phyloP scores from a whole-genome alignment of 2,329 filamentous ascomycete genomes.

The Cercospora sp. region DNA sequence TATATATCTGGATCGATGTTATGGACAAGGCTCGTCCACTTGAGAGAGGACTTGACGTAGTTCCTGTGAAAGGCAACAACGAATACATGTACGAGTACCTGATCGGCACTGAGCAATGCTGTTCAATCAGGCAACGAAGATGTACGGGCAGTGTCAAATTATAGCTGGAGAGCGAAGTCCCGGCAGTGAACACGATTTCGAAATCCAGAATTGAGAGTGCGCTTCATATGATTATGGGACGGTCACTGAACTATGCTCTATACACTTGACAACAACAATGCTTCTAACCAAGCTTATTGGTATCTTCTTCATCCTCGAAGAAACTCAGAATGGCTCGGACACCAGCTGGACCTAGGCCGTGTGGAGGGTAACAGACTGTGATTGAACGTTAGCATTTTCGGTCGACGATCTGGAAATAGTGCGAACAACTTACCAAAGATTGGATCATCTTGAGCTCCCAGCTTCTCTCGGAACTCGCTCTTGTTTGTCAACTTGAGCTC shows the following conservation, averaged over 20 bases:
- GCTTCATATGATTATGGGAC: background rate
- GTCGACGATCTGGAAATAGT: background rate
- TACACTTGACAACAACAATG: background rate
- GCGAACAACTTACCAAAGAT: slow-evolving; percentile 57
- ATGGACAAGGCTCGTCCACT: background rate
- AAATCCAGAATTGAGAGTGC: background rate
- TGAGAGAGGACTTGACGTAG: background rate
- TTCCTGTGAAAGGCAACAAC: background rate
- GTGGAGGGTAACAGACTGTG: slow-evolving; percentile 78
- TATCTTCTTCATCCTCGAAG: slow-evolving; percentile 68
- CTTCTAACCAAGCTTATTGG: slow-evolving; percentile 24
- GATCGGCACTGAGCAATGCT: background rate
- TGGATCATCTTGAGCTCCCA: slow-evolving; percentile 79
- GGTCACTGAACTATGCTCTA: background rate
- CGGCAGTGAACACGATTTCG: background rate
- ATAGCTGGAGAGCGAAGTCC: background rate
- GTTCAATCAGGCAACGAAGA: background rate
- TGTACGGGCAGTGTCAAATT: background rate
- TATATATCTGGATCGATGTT: background rate
- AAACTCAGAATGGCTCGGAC: slow-evolving; percentile 86
- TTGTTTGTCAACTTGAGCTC: slow-evolving; percentile 81
- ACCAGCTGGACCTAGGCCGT: slow-evolving; percentile 78
- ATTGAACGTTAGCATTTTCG: background rate
- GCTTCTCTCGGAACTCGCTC: slow-evolving; percentile 86
- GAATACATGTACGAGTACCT: background rate